A percentile compares a stretch with the other conserved stretches of the same genome.
Conservation (phyloP, 768 basidiomycete genomes). For the Russula ochroleuca region DNA sequence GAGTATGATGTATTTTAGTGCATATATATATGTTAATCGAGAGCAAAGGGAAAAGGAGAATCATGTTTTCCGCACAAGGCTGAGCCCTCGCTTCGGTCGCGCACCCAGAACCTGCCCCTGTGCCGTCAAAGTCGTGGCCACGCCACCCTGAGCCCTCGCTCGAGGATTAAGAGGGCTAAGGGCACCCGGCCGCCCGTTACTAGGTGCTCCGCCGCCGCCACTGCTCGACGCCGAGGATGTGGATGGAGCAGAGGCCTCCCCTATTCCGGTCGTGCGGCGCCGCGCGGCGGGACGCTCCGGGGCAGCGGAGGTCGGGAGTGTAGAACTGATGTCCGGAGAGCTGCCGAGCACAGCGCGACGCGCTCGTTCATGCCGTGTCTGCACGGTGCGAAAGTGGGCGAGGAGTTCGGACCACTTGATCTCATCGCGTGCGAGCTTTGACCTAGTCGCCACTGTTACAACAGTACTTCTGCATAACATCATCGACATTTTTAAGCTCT, state of each 20-base stretch:
- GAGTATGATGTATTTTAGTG: background rate
- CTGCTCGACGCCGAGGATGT: background rate
- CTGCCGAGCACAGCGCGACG: slow-evolving; percentile 71
- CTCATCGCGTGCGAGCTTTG: slow-evolving; percentile 77
- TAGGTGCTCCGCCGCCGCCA: background rate
- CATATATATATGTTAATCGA: background rate
- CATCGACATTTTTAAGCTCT: slow-evolving; percentile 8
- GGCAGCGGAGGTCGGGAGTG: slow-evolving; percentile 41
- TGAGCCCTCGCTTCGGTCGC: slow-evolving; percentile 24
- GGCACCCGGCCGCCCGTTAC: slow-evolving; percentile 20
- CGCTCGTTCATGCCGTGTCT: slow-evolving; percentile 88
- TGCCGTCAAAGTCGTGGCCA: slow-evolving; percentile 25
- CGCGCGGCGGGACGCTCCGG: slow-evolving; percentile 48
- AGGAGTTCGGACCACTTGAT: slow-evolving; percentile 98
- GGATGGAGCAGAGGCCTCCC: slow-evolving; percentile 5
- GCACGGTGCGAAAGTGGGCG: slow-evolving; percentile 85
- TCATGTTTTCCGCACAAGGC: slow-evolving; percentile 25
- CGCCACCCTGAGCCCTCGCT: slow-evolving; percentile 27
- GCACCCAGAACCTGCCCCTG: slow-evolving; percentile 25
- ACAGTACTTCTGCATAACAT: slow-evolving; percentile 24
- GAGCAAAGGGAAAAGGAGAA: background rate
- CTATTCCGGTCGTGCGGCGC: slow-evolving; percentile 62
- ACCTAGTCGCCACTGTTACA: slow-evolving; percentile 49
- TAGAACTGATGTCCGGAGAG: slow-evolving; percentile 41
- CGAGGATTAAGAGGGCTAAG: slow-evolving; percentile 28